These are phyloP conservation scores for Magnusiomyces ingens DNA, from an alignment of 1,139 yeast species.

Conservation along the genomic window DNA sequence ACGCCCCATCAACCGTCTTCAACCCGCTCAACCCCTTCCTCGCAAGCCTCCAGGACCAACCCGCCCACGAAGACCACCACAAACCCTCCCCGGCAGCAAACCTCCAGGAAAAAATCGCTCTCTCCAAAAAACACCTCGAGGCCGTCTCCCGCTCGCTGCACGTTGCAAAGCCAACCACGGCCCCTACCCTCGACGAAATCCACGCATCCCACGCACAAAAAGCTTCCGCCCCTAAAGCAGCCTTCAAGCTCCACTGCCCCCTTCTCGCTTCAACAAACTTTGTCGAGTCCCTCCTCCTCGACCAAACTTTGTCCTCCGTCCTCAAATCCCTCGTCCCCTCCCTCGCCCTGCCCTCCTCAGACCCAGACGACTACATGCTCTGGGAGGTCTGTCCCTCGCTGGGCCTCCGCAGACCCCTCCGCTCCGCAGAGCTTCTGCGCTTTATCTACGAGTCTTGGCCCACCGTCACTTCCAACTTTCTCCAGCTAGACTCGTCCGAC, in stretches of 20 bases:
- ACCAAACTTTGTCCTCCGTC: constrained; percentile 6
- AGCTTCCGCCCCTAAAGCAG: background rate
- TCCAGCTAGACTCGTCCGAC: constrained; percentile 24
- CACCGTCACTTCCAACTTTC: constrained; percentile 13
- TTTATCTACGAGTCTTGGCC: constrained; percentile 11
- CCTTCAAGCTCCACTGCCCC: background rate
- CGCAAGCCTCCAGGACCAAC: background rate
- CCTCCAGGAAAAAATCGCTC: background rate
- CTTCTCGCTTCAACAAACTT: background rate
- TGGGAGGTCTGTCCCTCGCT: constrained; percentile 12
- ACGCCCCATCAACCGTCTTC: constrained; percentile 2
- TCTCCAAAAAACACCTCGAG: too few relatives aligned
- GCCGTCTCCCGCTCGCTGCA: background rate
- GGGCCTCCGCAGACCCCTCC: constrained; percentile 10
- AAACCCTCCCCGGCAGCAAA: background rate
- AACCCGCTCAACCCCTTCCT: constrained; percentile 4
- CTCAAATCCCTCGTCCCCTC: constrained; percentile 7
- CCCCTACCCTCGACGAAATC: background rate
- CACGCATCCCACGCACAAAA: background rate
- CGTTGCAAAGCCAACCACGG: background rate
- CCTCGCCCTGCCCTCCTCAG: constrained; percentile 5
- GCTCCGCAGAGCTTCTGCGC: constrained; percentile 7
- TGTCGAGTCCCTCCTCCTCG: background rate
- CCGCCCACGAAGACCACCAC: background rate
- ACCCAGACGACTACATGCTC: constrained; percentile 11